Base-by-base conservation (phyloP, 2,329 filamentous ascomycete genomes). In the Aspergillus sp. region DNA sequence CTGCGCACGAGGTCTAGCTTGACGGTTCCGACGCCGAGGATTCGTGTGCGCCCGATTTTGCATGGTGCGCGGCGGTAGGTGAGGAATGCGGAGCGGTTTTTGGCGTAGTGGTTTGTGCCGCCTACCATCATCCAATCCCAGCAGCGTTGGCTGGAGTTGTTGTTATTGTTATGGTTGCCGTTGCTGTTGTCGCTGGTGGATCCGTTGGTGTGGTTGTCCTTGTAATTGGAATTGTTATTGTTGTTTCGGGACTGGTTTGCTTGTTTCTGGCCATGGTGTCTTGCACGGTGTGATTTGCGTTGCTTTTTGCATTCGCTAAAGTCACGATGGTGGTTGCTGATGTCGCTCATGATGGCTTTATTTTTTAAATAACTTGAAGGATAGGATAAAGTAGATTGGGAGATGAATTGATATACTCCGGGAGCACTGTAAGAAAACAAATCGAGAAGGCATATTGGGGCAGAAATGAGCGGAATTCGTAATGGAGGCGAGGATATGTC, bases 41-140 rank as follows among this genome's bases (percentile, higher is more conserved):
- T 54, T 3, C 53, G 51, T 6, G 25, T 41, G n/a, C 43, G 44
- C 17, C 38, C 49, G 39, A 58, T 46, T 17, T 54, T 53, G 9
- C 53, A 45, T 15, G 56, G 56, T 3, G 55, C 51, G 3, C 56
- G 56, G 1, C 53, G 54, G 47, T 58, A 58, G 17, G 44, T 53
- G 20, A 22, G 39, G 43, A 58, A 58, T 10, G 55, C 47, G 3
- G 54, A 44, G 13, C 56, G 54, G 51, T 58, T 58, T 35, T 56
- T 55, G 43, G 56, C 56, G 51, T 53, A 56, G 49, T 58, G 56
- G 3, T 43, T 49, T 43, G 54, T 58, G 22, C 54, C 55, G 10
- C 30, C 25, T 15, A 45, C 46, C 22, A 58, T 41, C 19, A 58
- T 49, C 56, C 56, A 58, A 45, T 53, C 49, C 53, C 53, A 58